Evolutionary conservation across 352 stramenopile species (phyloP).

Genomic region (Pythium guiyangense): DNA sequence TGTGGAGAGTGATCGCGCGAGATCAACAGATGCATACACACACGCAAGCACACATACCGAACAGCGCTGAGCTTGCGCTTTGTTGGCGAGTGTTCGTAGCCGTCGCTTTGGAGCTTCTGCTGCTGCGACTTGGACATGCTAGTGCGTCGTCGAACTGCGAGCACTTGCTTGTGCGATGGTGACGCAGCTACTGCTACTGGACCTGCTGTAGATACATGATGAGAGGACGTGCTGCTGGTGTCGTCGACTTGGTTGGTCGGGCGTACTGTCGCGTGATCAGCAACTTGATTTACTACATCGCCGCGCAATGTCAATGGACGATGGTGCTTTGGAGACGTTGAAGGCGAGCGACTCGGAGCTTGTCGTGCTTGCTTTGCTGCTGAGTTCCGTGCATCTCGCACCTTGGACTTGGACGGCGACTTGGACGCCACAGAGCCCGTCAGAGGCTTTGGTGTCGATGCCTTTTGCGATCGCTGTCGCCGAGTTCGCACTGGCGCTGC

Average conservation of each 20-base stretch:
- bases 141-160: neutral
- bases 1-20: neutral
- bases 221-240: no score
- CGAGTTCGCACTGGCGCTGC: neutral
- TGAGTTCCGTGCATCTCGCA: neutral
- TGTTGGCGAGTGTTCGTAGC: conserved; percentile 16
- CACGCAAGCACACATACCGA: conserved; percentile 15
- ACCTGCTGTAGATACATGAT: no score
- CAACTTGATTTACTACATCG: no score
- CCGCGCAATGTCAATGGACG: no score
- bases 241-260: conserved; percentile 1
- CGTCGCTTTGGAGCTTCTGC: neutral
- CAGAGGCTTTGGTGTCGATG: neutral
- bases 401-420: no score
- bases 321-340: neutral
- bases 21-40: no score
- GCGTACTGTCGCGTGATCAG: neutral
- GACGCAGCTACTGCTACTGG: neutral
- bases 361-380: neutral
- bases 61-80: conserved; percentile 23
- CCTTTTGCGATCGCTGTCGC: neutral
- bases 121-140: neutral
- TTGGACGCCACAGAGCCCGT: neutral
- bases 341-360: neutral
- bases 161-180: neutral